Evolutionary conservation across 1,139 yeast genomes (phyloP).

Genomic region (Pichia sp.): DNA sequence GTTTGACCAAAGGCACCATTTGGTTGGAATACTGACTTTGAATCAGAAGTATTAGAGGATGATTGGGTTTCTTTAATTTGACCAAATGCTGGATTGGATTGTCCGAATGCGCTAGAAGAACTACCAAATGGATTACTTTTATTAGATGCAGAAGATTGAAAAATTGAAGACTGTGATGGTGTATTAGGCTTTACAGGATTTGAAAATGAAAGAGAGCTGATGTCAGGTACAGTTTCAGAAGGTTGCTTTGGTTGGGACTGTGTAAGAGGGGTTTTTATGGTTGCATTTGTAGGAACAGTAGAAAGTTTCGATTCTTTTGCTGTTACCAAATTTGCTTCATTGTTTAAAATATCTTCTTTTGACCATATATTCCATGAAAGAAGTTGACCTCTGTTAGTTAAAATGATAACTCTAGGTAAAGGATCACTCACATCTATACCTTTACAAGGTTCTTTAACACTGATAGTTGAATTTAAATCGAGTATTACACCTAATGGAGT

Average conservation of each 20-base stretch:
- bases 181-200: neutral
- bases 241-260: neutral
- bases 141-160: neutral
- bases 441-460: slow-evolving; percentile 46
- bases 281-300: neutral
- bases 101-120: neutral
- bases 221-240: neutral
- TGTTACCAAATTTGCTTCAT: slow-evolving; percentile 16
- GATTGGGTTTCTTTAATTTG: too few relatives aligned
- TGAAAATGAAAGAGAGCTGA: neutral
- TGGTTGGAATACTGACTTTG: neutral
- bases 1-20: neutral
- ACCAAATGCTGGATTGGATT: too few relatives aligned
- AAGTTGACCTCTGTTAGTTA: slow-evolving; percentile 57
- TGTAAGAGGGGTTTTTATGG: neutral
- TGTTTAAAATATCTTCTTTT: slow-evolving; percentile 36
- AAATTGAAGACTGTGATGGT: neutral
- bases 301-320: slow-evolving; percentile 5
- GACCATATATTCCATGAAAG: slow-evolving; percentile 62
- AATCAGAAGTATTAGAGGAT: too few relatives aligned
- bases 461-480: slow-evolving; percentile 43
- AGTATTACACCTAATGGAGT: slow-evolving; percentile 63
- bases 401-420: slow-evolving; percentile 55
- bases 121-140: neutral
- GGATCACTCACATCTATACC: slow-evolving; percentile 51